These are phyloP conservation scores for Eudorina sp. DNA, from an alignment of 139 green algal genomes.

Conservation along the genomic window DNA sequence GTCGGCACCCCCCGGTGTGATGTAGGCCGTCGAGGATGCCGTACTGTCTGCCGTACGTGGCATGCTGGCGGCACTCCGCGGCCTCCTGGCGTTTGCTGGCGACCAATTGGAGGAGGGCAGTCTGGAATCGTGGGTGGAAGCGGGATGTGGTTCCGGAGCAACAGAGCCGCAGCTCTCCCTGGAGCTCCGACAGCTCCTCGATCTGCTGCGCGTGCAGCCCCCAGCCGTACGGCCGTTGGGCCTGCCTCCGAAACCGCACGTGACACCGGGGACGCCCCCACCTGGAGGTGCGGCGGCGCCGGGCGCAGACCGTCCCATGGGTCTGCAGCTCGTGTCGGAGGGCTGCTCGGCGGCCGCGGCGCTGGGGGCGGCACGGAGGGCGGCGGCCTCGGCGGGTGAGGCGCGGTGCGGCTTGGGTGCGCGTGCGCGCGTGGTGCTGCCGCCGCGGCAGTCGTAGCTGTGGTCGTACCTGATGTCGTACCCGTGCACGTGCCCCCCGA, in stretches of 20 bases:
- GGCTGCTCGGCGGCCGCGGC: not conserved
- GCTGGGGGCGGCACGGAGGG: slow-evolving; percentile 8
- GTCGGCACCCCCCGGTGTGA: too few relatives aligned
- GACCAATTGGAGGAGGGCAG: too few relatives aligned
- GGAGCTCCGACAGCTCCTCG: slow-evolving; percentile 11
- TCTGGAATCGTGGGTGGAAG: too few relatives aligned
- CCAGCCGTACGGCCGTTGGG: not conserved
- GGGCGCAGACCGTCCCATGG: not conserved
- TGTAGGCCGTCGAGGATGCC: slow-evolving; percentile 11
- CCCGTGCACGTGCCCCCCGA: too few relatives aligned
- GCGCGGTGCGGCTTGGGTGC: too few relatives aligned
- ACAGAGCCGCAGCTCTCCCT: not conserved
- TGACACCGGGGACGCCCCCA: not conserved
- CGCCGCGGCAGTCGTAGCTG: too few relatives aligned
- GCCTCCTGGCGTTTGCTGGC: not conserved
- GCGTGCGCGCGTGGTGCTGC: too few relatives aligned
- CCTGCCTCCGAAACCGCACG: not conserved
- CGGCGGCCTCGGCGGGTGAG: slow-evolving; percentile 23
- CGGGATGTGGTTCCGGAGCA: not conserved
- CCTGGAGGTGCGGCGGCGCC: not conserved
- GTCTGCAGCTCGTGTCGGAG: slow-evolving; percentile 4
- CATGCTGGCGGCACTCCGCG: slow-evolving; percentile 29
- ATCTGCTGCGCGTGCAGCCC: slow-evolving; percentile 12
- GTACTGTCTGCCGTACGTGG: not conserved
- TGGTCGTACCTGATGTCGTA: too few relatives aligned